These are phyloP conservation scores for Saccharomyces hybrid DNA, from an alignment of 1,139 yeast genomes.

Conservation along the genomic window DNA sequence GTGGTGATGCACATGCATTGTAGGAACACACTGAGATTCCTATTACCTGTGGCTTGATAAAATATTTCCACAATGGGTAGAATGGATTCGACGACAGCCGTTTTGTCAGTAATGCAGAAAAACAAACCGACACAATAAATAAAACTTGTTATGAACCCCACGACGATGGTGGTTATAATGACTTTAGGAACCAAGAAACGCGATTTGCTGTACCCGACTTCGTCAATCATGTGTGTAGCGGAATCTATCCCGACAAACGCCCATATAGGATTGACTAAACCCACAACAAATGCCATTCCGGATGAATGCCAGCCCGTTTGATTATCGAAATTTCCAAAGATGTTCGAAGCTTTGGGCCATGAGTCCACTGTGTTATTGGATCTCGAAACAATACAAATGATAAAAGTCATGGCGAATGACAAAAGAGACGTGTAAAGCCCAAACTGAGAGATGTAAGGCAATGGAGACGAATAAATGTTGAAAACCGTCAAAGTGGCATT, in stretches of 20 bases:
- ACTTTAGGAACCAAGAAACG: conserved; percentile 49
- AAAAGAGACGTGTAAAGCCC: conserved; percentile 45
- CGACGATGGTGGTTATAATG: conserved; percentile 48
- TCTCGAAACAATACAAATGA: conserved; percentile 43
- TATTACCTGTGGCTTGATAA: conserved; percentile 48
- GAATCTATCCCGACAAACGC: conserved; percentile 53
- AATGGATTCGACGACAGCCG: conserved; percentile 37
- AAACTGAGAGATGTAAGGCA: conserved; percentile 36
- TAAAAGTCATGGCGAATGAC: conserved; percentile 43
- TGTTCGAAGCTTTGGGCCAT: conserved; percentile 42
- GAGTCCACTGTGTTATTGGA: conserved; percentile 33
- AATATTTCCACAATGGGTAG: conserved; percentile 56
- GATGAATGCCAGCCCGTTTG: conserved; percentile 50
- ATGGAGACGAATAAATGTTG: conserved; percentile 34
- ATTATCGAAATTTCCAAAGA: conserved; percentile 44
- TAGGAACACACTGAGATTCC: conserved; percentile 44
- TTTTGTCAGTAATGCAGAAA: conserved; percentile 48
- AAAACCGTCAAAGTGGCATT: conserved; percentile 31
- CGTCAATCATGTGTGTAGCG: conserved; percentile 58
- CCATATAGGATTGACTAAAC: conserved; percentile 56
- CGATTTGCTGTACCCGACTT: conserved; percentile 39
- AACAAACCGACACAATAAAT: conserved; percentile 48
- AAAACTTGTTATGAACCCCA: conserved; percentile 44
- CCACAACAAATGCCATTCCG: conserved; percentile 53
- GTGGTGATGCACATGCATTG: conserved; percentile 39